Evolutionary conservation across 306 rosid genomes (phyloP), one percentile per base, ranked within the genome.

Genomic region (Hylodesmum podocarpum): DNA sequence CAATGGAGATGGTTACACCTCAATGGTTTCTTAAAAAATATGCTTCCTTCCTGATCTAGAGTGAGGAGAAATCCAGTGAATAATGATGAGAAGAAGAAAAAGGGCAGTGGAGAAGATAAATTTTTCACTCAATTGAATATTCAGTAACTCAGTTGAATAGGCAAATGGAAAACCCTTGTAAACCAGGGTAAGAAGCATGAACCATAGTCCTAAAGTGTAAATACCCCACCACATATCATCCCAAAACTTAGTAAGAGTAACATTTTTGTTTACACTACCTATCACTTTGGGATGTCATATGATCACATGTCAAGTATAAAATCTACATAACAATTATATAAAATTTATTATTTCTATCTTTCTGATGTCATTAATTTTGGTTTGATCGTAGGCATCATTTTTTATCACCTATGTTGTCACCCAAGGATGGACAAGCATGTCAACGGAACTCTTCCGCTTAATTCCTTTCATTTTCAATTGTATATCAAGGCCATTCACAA

Each of bases 391-490:
- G 98, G 92, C 98, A 40, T 95, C 97, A 10, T 95, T 95, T 85
- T 95, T 95, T 78, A 92, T 95, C 54, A 94, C 97, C 41, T 95
- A 92, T 54, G 99, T 95, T 46, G 96, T 95, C 74, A 92, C 99
- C 5, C 81, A 96, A 54, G 99, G 97, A 84, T 95, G 99, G 99
- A 92, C 99, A 19, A 89, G 94, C 47, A 69, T 84, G 7, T 87
- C 91, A 28, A 87, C 98, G 3, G 99, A 95, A 82, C 96, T 95
- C 36, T 84, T 92, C 78, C 95, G 87, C 55, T 75, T 95, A 50
- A 13, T 92, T 55, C 96, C 93, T 73, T 77, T 90, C 51, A 36
- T 92, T 61, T 44, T 81, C 37, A 84, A 88, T 88, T 81, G 85
- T 73, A 73, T 92, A 25, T 87, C 73, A 64, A 88, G 84, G 88